Evolutionary conservation across 768 basidiomycete species (phyloP), one percentile per base, ranked within the genome.

Genomic region (Austroboletus festivus): DNA sequence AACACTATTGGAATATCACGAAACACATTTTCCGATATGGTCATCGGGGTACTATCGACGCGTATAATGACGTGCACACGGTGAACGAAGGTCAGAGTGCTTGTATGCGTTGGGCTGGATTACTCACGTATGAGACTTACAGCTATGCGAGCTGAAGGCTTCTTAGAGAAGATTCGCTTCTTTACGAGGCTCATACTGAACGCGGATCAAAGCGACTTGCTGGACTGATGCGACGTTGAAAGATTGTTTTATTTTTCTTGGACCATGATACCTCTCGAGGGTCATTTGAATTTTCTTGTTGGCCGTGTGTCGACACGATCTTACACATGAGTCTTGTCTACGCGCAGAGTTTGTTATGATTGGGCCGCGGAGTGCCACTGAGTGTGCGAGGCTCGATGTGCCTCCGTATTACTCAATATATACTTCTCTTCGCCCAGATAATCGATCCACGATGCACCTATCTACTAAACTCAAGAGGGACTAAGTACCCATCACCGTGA

Each of bases 21-120:
- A 54, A 53, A 28, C 69, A 76, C 51, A 77, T 77, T 47, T 75
- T 75, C 64, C 74, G 76, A 35, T 79, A 75, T 56, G 64, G 64
- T 16, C 73, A 73, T 53, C 48, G 52, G n/a, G 57, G 53, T 31
- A 44, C 26, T 19, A 20, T 30, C 26, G 61, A 59, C 42, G 71
- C 61, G 48, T 78, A 79, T 48, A 63, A 64, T 12, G 74, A 62
- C 19, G 34, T 38, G 13, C 64, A 67, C 49, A 67, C 65, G 23
- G 38, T 51, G 22, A 67, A 64, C 10, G 62, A 65, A 60, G 65
- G 64, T 64, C 4, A 18, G 52, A 13, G 19, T 24, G 19, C 3
- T 5, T 38, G n/a, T 10, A 31, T 37, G 30, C 34, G 31, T 31
- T 41, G 33, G 15, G 23, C 23, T 35, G 10, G 37, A 30, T 50